Conservation (phyloP, 768 basidiomycete genomes). For the Pleurotus salmoneostramineus region DNA sequence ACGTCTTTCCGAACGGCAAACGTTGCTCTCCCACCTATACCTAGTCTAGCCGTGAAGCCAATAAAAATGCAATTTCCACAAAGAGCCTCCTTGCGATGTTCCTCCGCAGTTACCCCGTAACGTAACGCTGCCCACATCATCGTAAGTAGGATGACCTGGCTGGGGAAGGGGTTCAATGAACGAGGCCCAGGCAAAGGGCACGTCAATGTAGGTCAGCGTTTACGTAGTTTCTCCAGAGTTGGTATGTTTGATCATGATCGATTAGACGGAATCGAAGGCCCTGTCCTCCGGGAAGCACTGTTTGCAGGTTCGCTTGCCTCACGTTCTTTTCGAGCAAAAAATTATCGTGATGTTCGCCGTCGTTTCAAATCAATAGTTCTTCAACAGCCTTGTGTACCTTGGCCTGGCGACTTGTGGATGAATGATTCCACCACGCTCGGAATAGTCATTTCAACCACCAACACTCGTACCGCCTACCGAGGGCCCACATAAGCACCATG, state of each 20-base stretch:
- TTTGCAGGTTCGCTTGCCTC: background rate
- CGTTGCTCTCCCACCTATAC: background rate
- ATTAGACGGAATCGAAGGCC: constrained; percentile 2
- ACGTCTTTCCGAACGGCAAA: background rate
- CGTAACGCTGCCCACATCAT: background rate
- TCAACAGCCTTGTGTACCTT: background rate
- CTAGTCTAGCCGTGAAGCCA: background rate
- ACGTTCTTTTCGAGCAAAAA: no score
- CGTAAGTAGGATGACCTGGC: background rate
- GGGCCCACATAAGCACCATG: background rate
- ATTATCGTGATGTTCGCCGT: no score
- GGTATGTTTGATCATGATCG: constrained; percentile 6
- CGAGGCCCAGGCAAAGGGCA: background rate
- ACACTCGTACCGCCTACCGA: constrained; percentile 1
- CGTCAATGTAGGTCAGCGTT: background rate
- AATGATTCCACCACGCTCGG: constrained; percentile 6
- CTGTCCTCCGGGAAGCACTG: background rate
- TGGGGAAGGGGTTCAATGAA: background rate
- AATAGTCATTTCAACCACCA: background rate
- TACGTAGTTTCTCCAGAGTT: background rate
- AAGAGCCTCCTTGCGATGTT: background rate
- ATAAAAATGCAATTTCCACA: background rate
- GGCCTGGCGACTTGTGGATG: background rate
- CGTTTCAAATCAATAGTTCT: background rate
- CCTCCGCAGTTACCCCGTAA: background rate